phyloP scores from a whole-genome alignment of 2,329 filamentous ascomycete genomes.

The Tolypocladium guangdongense region DNA sequence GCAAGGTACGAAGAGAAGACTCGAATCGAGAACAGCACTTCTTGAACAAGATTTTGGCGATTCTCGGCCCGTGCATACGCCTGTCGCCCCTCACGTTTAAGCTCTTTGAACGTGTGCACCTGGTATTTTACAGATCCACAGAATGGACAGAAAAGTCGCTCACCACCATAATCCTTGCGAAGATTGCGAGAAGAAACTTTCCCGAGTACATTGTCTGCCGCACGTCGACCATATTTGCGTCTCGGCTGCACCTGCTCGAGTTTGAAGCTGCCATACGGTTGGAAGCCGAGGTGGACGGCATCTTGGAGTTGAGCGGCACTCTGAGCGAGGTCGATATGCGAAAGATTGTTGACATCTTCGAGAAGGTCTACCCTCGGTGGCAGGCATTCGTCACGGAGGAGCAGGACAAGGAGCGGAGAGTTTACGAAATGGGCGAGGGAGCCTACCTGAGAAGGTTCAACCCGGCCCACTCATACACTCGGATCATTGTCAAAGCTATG shows the following conservation, averaged over 20 bases:
- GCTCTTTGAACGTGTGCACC: constrained; percentile 85
- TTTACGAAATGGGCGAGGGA: constrained; percentile 76
- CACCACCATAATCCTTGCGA: constrained; percentile 86
- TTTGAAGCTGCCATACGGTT: constrained; percentile 80
- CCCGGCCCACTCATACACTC: constrained; percentile 84
- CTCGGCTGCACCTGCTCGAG: constrained; percentile 65
- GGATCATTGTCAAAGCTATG: constrained; percentile 81
- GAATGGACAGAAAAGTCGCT: constrained; percentile 97
- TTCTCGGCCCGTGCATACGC: constrained; percentile 74
- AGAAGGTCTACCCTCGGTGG: constrained; percentile 75
- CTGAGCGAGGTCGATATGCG: constrained; percentile 54
- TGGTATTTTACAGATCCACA: constrained; percentile 92
- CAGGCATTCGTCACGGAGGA: constrained; percentile 60
- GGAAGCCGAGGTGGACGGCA: constrained; percentile 69
- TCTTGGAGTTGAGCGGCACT: constrained; percentile 69
- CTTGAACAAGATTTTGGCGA: constrained; percentile 61
- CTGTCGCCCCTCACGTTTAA: constrained; percentile 62
- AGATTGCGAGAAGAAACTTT: constrained; percentile 79
- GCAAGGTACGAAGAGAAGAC: constrained; percentile 16
- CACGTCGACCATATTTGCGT: constrained; percentile 78
- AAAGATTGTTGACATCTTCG: constrained; percentile 59
- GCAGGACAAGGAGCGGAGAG: constrained; percentile 60
- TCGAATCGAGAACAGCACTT: constrained; percentile 66
- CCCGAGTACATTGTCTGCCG: constrained; percentile 84
- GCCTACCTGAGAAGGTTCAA: constrained; percentile 84